Conservation (phyloP, 208 protist genomes). For the Phytomonas sp. region DNA sequence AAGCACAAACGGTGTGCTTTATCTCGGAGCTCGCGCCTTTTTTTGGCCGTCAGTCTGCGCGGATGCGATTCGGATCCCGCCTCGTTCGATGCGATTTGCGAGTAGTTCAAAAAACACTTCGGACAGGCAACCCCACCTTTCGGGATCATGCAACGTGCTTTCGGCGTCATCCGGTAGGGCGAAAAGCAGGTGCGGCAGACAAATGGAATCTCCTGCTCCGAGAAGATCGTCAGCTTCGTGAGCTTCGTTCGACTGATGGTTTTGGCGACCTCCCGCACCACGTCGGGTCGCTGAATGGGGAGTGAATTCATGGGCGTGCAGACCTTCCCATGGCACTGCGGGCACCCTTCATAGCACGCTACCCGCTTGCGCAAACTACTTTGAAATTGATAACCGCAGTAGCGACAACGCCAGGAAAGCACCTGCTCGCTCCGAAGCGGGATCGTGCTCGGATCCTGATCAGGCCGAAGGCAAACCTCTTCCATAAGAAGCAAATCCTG, state of each 20-base stretch:
- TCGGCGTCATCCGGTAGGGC: constrained; percentile 57
- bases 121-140: constrained; percentile 41
- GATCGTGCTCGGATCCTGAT: constrained; percentile 45
- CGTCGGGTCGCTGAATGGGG: constrained; percentile 62
- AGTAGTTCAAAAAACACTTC: constrained; percentile 47
- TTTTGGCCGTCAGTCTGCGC: background rate
- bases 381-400: constrained; percentile 41
- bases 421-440: constrained; percentile 33
- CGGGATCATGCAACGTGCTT: constrained; percentile 46
- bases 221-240: constrained; percentile 42
- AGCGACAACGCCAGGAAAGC: constrained; percentile 55
- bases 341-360: constrained; percentile 52
- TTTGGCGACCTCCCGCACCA: constrained; percentile 48
- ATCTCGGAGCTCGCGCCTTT: constrained; percentile 11
- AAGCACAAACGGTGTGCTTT: constrained; percentile 15
- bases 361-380: constrained; percentile 45
- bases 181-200: constrained; percentile 66
- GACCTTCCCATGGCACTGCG: constrained; percentile 49
- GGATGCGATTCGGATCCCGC: background rate
- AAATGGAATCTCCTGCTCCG: constrained; percentile 51
- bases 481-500: constrained; percentile 40
- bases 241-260: constrained; percentile 35
- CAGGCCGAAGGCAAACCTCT: constrained; percentile 39
- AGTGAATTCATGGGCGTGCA: constrained; percentile 46
- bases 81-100: constrained; percentile 1